Percentiles rank a stretch among this genome's conserved stretches.
phyloP scores from a whole-genome alignment of 139 green algal species.

The Zygnema cylindricum region DNA sequence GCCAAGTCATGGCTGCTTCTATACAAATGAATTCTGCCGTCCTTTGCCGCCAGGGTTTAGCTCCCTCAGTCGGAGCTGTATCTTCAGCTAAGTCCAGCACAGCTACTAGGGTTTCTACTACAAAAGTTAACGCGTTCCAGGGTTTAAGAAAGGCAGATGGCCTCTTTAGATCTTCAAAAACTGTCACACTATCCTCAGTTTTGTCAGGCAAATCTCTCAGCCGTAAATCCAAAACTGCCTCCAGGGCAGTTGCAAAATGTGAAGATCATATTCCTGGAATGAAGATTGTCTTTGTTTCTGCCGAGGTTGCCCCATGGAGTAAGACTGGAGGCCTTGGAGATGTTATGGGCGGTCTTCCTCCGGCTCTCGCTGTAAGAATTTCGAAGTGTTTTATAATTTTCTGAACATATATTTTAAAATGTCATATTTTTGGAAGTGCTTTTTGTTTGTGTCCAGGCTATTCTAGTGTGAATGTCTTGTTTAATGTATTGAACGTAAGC shows the following conservation, averaged over 20 bases:
- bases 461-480: too few species aligned
- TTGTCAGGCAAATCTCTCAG: background rate
- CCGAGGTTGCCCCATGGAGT: constrained; percentile 81
- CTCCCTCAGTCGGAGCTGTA: background rate
- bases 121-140: background rate
- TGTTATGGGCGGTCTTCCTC: constrained; percentile 80
- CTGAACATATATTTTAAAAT: too few species aligned
- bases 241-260: background rate
- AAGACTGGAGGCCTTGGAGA: constrained; percentile 91
- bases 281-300: constrained; percentile 74
- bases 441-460: too few species aligned
- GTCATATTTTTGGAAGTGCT: too few species aligned
- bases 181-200: constrained; percentile 10
- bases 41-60: background rate
- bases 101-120: background rate
- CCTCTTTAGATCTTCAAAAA: background rate
- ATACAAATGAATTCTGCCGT: background rate
- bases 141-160: background rate
- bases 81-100: background rate
- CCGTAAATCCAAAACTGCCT: background rate
- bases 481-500: too few species aligned
- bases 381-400: too few species aligned
- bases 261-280: constrained; percentile 55
- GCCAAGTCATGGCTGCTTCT: background rate
- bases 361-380: constrained; percentile 79